These are phyloP conservation scores for Ceratocystis colombiana DNA, from an alignment of 2,329 filamentous ascomycete species.

Conservation along the genomic window DNA sequence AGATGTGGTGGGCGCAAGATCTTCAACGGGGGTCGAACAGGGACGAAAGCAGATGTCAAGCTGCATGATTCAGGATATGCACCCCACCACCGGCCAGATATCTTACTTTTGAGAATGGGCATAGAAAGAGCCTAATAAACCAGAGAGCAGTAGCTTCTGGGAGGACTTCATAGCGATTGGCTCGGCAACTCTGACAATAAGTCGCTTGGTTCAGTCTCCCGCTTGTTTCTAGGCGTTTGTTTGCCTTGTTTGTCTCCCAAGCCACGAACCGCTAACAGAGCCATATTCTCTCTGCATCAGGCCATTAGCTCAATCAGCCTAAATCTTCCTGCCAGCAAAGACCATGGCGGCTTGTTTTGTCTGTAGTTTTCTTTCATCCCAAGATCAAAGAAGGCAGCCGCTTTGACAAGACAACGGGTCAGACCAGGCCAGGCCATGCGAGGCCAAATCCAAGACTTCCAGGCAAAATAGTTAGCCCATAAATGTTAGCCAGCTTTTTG, in stretches of 20 bases:
- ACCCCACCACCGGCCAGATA: neutral
- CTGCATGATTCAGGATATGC: neutral
- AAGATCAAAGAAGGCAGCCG: neutral
- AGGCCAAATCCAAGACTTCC: neutral
- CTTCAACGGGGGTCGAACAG: too few relatives aligned
- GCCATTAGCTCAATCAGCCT: too few relatives aligned
- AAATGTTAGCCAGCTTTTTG: constrained; percentile 1
- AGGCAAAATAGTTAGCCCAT: neutral
- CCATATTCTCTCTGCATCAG: too few relatives aligned
- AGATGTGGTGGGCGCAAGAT: neutral
- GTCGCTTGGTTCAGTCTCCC: neutral
- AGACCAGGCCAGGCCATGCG: neutral
- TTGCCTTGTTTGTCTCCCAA: neutral
- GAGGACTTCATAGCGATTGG: neutral
- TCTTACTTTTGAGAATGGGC: neutral
- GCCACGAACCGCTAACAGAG: neutral
- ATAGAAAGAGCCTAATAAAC: neutral
- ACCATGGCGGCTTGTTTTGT: too few relatives aligned
- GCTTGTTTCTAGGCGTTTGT: constrained; percentile 3
- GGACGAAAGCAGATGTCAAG: neutral
- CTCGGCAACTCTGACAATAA: constrained; percentile 10
- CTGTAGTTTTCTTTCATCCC: neutral
- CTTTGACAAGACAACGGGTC: neutral
- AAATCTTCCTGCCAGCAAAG: too few relatives aligned
- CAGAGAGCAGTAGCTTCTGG: neutral